Evolutionary conservation across 495 filamentous ascomycete species (phyloP), one percentile per base, ranked within the genome.

Genomic region (Aeminium ludgeri): DNA sequence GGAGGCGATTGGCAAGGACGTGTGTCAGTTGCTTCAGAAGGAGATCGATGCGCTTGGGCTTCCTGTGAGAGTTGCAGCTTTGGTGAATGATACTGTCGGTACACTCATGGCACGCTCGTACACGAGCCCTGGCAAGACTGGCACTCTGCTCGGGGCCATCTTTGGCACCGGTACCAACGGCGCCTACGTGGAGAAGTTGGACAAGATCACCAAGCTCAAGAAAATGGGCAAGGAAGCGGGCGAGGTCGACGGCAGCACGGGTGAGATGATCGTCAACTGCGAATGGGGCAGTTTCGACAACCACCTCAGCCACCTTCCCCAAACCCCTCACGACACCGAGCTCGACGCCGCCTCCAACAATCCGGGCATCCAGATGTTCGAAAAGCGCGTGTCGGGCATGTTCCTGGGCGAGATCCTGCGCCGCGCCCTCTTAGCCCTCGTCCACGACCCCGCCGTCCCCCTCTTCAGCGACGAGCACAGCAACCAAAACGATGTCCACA

Each of bases 231-330:
- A 65, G 34, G 56, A 67, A 37, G 60, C 48, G 18, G 54, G 56
- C 25, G 63, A 60, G 20, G 68, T 77, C 16, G 85, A 96, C 59
- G 72, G 70, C 34, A 75, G 72, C 3, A 91, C 86, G 0, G 85
- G 86, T 15, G 73, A 86, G 41, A 97, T 97, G 89, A 84, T 97
- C 41, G 74, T 97, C 58, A 97, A 97, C 60, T 87, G 84, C 2
- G 89, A 97, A 63, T 97, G 89, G 89, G 89, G 89, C 40, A 91
- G 82, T 43, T 97, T 97, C 53, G 89, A 97, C 62, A 97, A 96
- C 65, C 70, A 79, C 46, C 69, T 96, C 49, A 78, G 70, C 45
- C 78, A 89, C 34, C 67, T 96, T 33, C 89, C 91, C 13, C 78
- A 74, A 54, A 96, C 89, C 0, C 59, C 71, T 0, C 96, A 86